Percentiles rank a stretch among this genome's conserved stretches.
phyloP scores from a whole-genome alignment of 768 basidiomycete species.

The Filobasidium floriforme region DNA sequence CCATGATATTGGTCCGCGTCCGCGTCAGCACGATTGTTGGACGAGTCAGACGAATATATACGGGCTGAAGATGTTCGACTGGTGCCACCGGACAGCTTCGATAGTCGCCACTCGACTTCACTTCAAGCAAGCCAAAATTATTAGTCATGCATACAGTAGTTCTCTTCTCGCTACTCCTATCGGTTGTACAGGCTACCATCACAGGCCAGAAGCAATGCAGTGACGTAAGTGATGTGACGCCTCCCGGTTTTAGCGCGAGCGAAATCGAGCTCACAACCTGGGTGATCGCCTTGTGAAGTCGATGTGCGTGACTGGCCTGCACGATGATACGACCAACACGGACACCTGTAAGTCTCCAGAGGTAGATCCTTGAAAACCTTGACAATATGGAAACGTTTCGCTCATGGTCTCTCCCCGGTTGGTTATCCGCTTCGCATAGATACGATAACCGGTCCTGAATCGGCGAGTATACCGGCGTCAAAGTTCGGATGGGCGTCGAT shows the following conservation, averaged over 20 bases:
- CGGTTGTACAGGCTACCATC: not conserved
- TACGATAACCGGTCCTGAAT: not conserved
- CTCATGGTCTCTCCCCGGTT: too few species aligned
- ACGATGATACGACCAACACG: constrained; percentile 4
- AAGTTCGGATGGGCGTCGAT: not conserved
- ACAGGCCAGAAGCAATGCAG: not conserved
- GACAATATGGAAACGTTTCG: not conserved
- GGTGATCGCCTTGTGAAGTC: not conserved
- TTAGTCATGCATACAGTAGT: not conserved
- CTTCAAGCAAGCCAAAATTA: too few species aligned
- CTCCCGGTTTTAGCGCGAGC: not conserved
- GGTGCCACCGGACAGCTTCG: too few species aligned
- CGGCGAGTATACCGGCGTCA: not conserved
- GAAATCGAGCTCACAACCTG: not conserved
- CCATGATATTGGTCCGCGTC: too few species aligned
- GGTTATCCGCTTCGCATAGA: not conserved
- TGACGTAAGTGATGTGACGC: too few species aligned
- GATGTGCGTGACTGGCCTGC: not conserved
- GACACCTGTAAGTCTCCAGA: not conserved
- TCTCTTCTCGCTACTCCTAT: not conserved
- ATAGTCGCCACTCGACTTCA: too few species aligned
- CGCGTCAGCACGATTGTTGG: too few species aligned
- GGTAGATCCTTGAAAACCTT: not conserved
- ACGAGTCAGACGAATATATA: too few species aligned
- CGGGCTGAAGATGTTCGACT: too few species aligned